Conservation (phyloP, 2,329 filamentous ascomycete genomes). For the Exophiala viscosa region DNA sequence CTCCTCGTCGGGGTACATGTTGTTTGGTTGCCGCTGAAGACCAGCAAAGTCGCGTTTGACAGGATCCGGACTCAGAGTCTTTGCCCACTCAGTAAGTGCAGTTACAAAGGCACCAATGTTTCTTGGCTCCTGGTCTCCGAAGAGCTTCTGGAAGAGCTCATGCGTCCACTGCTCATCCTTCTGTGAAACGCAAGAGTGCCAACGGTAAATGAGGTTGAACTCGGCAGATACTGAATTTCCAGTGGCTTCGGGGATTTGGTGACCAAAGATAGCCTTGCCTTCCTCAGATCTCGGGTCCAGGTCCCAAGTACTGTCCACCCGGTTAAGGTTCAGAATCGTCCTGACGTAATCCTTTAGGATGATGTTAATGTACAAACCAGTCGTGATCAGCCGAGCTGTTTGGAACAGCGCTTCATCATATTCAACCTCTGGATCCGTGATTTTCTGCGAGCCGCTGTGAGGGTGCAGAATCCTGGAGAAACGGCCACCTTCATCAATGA, state of each 20-base stretch:
- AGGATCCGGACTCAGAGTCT: constrained; percentile 42
- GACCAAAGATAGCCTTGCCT: constrained; percentile 42
- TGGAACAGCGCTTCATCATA: constrained; percentile 55
- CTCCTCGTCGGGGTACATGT: constrained; percentile 56
- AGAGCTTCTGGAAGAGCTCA: constrained; percentile 49
- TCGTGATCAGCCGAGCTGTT: constrained; percentile 52
- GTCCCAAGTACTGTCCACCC: constrained; percentile 58
- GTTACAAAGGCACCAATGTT: constrained; percentile 39
- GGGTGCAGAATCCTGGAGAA: constrained; percentile 37
- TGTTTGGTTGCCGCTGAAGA: constrained; percentile 48
- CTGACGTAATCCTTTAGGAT: constrained; percentile 57
- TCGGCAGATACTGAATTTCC: constrained; percentile 67
- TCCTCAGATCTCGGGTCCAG: constrained; percentile 62
- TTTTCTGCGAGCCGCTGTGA: constrained; percentile 31
- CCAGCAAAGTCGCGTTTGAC: constrained; percentile 48
- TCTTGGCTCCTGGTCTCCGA: constrained; percentile 38
- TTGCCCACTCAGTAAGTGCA: constrained; percentile 42
- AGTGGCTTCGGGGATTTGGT: constrained; percentile 53
- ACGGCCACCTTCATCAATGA: constrained; percentile 64
- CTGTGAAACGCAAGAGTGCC: constrained; percentile 59
- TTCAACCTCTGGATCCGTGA: constrained; percentile 37
- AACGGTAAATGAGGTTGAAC: constrained; percentile 66
- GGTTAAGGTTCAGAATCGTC: constrained; percentile 59
- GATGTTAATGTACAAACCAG: constrained; percentile 57
- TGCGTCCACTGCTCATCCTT: constrained; percentile 62